These are phyloP conservation scores for Russula vinacea DNA, from an alignment of 768 basidiomycete genomes.

Conservation along the genomic window DNA sequence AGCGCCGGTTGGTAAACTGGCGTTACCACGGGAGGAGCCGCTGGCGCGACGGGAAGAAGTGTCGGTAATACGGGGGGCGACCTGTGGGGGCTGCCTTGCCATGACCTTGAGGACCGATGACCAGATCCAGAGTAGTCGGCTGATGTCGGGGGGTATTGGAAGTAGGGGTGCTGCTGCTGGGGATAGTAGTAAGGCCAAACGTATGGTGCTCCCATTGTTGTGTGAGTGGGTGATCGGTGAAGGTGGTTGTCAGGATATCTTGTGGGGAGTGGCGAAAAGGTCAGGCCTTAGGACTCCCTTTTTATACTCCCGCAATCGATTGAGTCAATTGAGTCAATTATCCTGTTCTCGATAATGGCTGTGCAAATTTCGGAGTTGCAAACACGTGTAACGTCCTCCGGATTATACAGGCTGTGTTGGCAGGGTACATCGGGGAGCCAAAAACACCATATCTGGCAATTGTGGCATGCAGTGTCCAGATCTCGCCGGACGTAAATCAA, in stretches of 20 bases:
- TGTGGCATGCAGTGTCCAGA: background rate
- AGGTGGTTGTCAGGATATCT: background rate
- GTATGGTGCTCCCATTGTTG: slow-evolving; percentile 16
- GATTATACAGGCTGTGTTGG: slow-evolving; percentile 11
- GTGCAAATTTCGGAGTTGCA: slow-evolving; percentile 8
- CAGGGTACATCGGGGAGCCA: background rate
- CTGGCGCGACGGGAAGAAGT: slow-evolving; percentile 9
- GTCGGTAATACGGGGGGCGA: slow-evolving; percentile 23
- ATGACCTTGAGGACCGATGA: slow-evolving; percentile 19
- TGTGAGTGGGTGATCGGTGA: background rate
- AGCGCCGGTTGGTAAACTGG: slow-evolving; percentile 12
- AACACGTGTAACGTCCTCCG: slow-evolving; percentile 19
- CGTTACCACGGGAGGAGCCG: slow-evolving; percentile 1
- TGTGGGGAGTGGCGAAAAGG: background rate
- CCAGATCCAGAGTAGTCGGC: background rate
- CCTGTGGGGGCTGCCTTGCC: slow-evolving; percentile 19
- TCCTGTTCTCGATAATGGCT: background rate
- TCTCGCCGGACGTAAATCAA: background rate
- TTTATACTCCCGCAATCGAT: slow-evolving; percentile 7
- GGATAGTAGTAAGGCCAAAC: slow-evolving; percentile 25
- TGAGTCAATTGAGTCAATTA: slow-evolving; percentile 19
- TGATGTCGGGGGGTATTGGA: slow-evolving; percentile 20
- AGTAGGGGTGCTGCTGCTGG: slow-evolving; percentile 23
- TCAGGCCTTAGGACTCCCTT: background rate
- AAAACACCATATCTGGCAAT: background rate